phyloP scores from a whole-genome alignment of 257 asterid species.

The Primulina huaijiensis region DNA sequence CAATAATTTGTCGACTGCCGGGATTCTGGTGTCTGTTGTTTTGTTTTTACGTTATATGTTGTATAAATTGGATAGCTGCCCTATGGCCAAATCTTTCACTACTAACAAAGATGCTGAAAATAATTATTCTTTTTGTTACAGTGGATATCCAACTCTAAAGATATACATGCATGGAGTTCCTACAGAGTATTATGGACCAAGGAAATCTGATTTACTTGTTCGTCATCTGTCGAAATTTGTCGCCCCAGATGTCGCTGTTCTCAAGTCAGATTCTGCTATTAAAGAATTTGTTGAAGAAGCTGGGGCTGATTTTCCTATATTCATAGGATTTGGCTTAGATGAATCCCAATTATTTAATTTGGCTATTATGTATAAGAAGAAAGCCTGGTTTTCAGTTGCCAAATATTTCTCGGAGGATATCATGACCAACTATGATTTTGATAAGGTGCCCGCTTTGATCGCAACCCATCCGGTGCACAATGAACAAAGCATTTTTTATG shows the following conservation, averaged over 20 bases:
- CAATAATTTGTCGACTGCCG: neutral
- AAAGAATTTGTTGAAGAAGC: slow-evolving; percentile 63
- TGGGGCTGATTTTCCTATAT: slow-evolving; percentile 71
- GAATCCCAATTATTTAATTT: slow-evolving; percentile 53
- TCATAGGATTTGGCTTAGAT: slow-evolving; percentile 80
- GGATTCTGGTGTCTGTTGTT: slow-evolving; percentile 7
- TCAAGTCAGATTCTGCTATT: slow-evolving; percentile 64
- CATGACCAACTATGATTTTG: slow-evolving; percentile 76
- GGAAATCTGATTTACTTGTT: slow-evolving; percentile 76
- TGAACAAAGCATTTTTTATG: slow-evolving; percentile 81
- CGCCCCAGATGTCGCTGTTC: slow-evolving; percentile 75
- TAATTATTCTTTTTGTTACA: slow-evolving; percentile 43
- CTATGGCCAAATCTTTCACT: neutral
- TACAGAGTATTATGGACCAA: slow-evolving; percentile 80
- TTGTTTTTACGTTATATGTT: slow-evolving; percentile 13
- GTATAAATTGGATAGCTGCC: slow-evolving; percentile 5
- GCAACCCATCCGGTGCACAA: slow-evolving; percentile 64
- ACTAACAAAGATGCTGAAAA: slow-evolving; percentile 17
- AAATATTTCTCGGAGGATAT: slow-evolving; percentile 65
- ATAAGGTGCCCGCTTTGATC: slow-evolving; percentile 81
- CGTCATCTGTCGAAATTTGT: slow-evolving; percentile 60
- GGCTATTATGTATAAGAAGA: slow-evolving; percentile 79
- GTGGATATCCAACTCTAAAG: slow-evolving; percentile 92
- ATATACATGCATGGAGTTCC: slow-evolving; percentile 90
- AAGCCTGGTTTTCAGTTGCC: slow-evolving; percentile 96